Conservation (phyloP, 345 rosid genomes). For the Moringa oleifera region DNA sequence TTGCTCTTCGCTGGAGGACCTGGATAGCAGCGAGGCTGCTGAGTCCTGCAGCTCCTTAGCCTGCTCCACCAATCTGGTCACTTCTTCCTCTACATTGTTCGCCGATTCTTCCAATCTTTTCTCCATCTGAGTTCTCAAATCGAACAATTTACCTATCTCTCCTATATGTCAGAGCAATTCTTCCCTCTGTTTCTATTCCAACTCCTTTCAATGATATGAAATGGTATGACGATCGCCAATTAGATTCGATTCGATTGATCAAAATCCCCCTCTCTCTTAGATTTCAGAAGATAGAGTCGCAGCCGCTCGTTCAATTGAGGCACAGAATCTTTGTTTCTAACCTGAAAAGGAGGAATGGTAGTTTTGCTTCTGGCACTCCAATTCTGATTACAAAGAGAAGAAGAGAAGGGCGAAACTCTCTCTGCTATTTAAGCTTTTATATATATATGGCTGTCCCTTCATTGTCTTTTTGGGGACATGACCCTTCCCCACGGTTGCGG, state of each 20-base stretch:
- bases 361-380: too few relatives aligned
- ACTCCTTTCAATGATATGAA: too few relatives aligned
- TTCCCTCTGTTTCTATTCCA: too few relatives aligned
- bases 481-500: neutral
- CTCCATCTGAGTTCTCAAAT: neutral
- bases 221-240: neutral
- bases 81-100: conserved; percentile 55
- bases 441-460: too few relatives aligned
- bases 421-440: too few relatives aligned
- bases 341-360: too few relatives aligned
- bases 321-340: too few relatives aligned
- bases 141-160: too few relatives aligned
- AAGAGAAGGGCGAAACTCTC: too few relatives aligned
- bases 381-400: too few relatives aligned
- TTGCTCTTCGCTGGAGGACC: conserved; percentile 56
- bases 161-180: too few relatives aligned
- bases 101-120: conserved; percentile 21
- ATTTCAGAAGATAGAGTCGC: neutral
- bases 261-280: neutral
- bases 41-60: conserved; percentile 76
- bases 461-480: neutral
- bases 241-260: neutral
- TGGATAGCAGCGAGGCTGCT: conserved; percentile 48
- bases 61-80: conserved; percentile 54
- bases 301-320: neutral